Evolutionary conservation across 805 yeast genomes (phyloP).

Genomic region (Babjeviella inositovora): DNA sequence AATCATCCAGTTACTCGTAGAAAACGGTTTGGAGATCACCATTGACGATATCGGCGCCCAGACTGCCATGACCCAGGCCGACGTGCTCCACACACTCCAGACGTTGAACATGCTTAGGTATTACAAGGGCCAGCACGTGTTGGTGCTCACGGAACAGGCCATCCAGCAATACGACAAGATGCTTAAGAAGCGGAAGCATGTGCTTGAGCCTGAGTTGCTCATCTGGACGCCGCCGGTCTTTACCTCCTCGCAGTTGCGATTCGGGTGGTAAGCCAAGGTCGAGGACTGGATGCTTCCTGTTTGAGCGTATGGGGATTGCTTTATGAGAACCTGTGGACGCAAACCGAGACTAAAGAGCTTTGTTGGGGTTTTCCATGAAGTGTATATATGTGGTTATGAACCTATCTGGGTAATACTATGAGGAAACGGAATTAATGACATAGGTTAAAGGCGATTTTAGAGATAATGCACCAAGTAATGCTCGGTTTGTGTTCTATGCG

Average conservation of each 20-base stretch:
- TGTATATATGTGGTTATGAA: no score
- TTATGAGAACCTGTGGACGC: no score
- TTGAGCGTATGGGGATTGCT: no score
- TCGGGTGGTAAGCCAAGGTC: conserved; percentile 95
- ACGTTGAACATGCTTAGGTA: conserved; percentile 81
- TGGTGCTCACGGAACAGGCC: conserved; percentile 74
- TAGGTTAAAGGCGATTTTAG: no score
- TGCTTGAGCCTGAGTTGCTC: conserved; percentile 55
- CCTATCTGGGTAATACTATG: no score
- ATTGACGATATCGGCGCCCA: conserved; percentile 80
- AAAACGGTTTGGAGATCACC: conserved; percentile 47
- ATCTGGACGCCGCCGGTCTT: conserved; percentile 93
- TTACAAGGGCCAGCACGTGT: conserved; percentile 88
- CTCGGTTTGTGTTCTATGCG: no score
- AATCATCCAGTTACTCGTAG: conserved; percentile 57
- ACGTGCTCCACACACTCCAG: conserved; percentile 84
- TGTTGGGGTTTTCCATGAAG: no score
- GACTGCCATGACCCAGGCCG: conserved; percentile 94
- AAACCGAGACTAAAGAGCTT: no score
- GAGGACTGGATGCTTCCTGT: no score
- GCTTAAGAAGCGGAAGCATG: conserved; percentile 52
- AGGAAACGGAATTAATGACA: no score
- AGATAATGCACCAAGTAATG: no score
- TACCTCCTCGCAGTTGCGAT: conserved; percentile 89
- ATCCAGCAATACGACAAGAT: conserved; percentile 59